These are phyloP conservation scores for Rhodomyrtus tomentosa DNA, from an alignment of 345 rosid species.

Conservation along the genomic window DNA sequence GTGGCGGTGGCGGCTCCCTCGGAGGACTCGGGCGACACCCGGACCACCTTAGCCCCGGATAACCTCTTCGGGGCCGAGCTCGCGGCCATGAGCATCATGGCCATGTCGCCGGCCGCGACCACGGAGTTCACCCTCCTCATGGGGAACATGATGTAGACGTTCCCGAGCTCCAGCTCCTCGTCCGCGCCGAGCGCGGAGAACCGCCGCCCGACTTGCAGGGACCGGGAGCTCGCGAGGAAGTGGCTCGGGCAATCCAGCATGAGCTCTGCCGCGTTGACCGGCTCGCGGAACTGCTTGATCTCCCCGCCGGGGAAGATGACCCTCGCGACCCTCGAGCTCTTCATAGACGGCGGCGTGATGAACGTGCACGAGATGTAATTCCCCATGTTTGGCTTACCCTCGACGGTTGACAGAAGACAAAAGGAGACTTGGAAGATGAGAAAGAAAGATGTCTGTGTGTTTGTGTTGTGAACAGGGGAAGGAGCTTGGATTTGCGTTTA, in stretches of 20 bases:
- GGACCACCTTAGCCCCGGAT: conserved; percentile 8
- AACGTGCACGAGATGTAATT: conserved; percentile 38
- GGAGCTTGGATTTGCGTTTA: neutral
- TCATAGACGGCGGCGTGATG: conserved; percentile 11
- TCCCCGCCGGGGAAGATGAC: conserved; percentile 53
- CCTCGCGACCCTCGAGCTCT: conserved; percentile 20
- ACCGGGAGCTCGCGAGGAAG: conserved; percentile 29
- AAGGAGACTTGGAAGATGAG: neutral
- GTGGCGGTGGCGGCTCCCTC: neutral
- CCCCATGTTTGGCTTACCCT: conserved; percentile 28
- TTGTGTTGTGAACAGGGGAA: neutral
- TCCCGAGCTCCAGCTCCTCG: conserved; percentile 47
- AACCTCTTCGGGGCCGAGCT: conserved; percentile 24
- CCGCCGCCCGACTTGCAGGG: conserved; percentile 45
- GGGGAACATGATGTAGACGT: conserved; percentile 51
- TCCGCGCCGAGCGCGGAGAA: conserved; percentile 48
- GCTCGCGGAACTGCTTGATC: conserved; percentile 30
- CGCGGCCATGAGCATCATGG: conserved; percentile 37
- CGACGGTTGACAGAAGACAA: neutral
- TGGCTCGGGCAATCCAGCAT: conserved; percentile 57
- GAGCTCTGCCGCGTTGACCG: conserved; percentile 47
- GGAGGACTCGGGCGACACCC: conserved; percentile 9
- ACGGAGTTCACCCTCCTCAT: conserved; percentile 38
- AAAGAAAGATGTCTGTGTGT: neutral
- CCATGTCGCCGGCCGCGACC: conserved; percentile 44